Percentiles rank a stretch among this genome's conserved stretches.
These are phyloP conservation scores for Magnolia sinica DNA, from an alignment of 164 flowering plant species.

Conservation along the genomic window DNA sequence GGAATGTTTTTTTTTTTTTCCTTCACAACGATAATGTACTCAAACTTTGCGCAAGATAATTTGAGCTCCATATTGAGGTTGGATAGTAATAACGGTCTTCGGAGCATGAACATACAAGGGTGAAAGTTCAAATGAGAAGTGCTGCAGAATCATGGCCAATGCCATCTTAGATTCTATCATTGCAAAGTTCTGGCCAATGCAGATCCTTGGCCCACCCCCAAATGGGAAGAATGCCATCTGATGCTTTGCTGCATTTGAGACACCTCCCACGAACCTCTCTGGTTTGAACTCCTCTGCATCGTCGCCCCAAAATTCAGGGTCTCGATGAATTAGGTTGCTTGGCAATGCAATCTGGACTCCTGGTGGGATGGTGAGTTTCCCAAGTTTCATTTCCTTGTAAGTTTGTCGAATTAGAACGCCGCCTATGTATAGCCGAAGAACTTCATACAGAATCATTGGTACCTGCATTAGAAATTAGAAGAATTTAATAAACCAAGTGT, in stretches of 20 bases:
- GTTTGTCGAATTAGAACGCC: constrained; percentile 10
- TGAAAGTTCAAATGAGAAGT: constrained; percentile 15
- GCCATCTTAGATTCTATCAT: constrained; percentile 16
- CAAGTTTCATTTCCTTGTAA: constrained; percentile 8
- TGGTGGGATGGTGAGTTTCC: constrained; percentile 5
- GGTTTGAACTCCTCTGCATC: constrained; percentile 22
- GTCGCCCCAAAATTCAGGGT: constrained; percentile 15
- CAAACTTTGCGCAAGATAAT: constrained; percentile 6
- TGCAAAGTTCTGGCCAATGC: constrained; percentile 17
- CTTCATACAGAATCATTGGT: constrained; percentile 16
- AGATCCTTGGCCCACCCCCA: constrained; percentile 16
- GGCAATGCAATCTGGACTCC: constrained; percentile 12
- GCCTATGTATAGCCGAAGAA: constrained; percentile 12
- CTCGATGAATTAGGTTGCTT: constrained; percentile 12
- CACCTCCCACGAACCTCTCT: constrained; percentile 7
- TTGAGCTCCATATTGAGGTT: constrained; percentile 14
- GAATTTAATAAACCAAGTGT: background rate
- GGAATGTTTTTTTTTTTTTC: background rate
- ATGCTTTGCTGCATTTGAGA: constrained; percentile 19
- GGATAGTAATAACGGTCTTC: background rate
- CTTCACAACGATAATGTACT: background rate
- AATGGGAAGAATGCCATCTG: constrained; percentile 14
- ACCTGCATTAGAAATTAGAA: constrained; percentile 9
- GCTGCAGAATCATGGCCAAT: constrained; percentile 14
- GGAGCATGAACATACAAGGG: constrained; percentile 19